Conservation (phyloP, 495 filamentous ascomycete species). For the Podospora sp. region DNA sequence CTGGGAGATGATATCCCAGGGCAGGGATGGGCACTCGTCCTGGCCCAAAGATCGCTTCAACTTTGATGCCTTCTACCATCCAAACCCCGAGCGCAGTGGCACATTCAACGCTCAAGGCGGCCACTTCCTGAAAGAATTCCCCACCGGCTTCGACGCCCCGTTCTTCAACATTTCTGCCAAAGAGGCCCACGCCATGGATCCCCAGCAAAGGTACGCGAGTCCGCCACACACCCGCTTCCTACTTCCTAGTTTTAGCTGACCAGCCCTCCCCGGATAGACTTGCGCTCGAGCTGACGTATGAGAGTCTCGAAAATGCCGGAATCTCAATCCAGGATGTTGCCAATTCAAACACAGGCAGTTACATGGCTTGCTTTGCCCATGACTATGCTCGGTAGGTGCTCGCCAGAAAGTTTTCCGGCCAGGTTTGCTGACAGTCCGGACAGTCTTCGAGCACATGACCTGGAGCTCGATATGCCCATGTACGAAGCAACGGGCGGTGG, state of each 20-base stretch:
- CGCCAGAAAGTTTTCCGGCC: too few species aligned
- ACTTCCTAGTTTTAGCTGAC: too few species aligned
- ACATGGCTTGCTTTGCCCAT: slow-evolving; percentile 4
- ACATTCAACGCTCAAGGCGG: slow-evolving; percentile 63
- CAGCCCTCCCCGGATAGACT: too few species aligned
- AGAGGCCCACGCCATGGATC: background rate
- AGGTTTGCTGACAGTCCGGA: slow-evolving; percentile 14
- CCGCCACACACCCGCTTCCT: too few species aligned
- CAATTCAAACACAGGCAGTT: slow-evolving; percentile 5
- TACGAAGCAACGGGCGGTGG: slow-evolving; percentile 42
- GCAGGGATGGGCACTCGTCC: slow-evolving; percentile 13
- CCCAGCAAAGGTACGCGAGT: too few species aligned
- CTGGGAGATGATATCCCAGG: slow-evolving; percentile 36
- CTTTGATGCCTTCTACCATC: slow-evolving; percentile 62
- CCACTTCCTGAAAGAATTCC: slow-evolving; percentile 43
- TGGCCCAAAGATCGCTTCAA: slow-evolving; percentile 64
- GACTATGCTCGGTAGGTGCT: too few species aligned
- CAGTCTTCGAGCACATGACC: background rate
- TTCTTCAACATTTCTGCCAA: slow-evolving; percentile 27
- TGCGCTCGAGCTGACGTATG: slow-evolving; percentile 10
- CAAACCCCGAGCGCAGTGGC: slow-evolving; percentile 23
- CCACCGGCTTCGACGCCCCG: slow-evolving; percentile 56
- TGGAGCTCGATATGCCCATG: slow-evolving; percentile 39
- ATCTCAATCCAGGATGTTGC: slow-evolving; percentile 12
- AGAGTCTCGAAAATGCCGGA: slow-evolving; percentile 14